Base-by-base conservation (phyloP, 2,329 filamentous ascomycete species). In the Sarocladium kiliense region DNA sequence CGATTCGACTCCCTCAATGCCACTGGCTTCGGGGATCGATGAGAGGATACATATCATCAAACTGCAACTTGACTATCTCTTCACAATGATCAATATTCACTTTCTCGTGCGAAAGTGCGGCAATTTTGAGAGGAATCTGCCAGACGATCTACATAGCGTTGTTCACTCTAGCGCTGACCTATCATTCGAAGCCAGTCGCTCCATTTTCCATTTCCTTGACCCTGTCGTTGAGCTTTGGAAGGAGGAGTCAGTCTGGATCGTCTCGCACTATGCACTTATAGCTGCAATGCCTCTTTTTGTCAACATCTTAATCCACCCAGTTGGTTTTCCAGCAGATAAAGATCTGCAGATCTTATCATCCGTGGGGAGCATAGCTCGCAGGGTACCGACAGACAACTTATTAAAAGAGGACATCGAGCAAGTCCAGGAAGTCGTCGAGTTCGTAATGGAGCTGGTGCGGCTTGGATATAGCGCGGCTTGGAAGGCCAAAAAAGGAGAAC, bases 111-210 rank as follows among this genome's bases (percentile, higher is more conserved):
- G 61, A 21, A 57, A 55, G n/a, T 62, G 59, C 34, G 59, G 59
- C 21, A 50, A 56, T 1, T 49, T 49, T 4, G 54, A 60, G 12
- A 50, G 42, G 14, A 54, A 53, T 9, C 49, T 61, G 41, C 57
- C 56, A 3, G 57, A 59, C 3, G 61, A 63, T 23, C 50, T 63
- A 1, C 61, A 64, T 30, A 58, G 57, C 36, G 62, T 59, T 2
- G 53, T 64, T 5, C 61, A 64, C 44, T 64, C 62, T 0, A 64
- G 62, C 34, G 55, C 58, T 16, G 61, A 62, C 21, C 53, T 64
- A 4, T 61, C 60, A 2, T 27, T 64, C 11, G 62, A 64, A 49
- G 62, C 62, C 3, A 55, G 60, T 5, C 57, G 61, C 11, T 63
- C 62, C 11, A 61, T 58, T 1, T 55, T 63, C n/a, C 42, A 30